Evolutionary conservation across 495 filamentous ascomycete genomes (phyloP).

Genomic region (Chaetomidium leptoderma): DNA sequence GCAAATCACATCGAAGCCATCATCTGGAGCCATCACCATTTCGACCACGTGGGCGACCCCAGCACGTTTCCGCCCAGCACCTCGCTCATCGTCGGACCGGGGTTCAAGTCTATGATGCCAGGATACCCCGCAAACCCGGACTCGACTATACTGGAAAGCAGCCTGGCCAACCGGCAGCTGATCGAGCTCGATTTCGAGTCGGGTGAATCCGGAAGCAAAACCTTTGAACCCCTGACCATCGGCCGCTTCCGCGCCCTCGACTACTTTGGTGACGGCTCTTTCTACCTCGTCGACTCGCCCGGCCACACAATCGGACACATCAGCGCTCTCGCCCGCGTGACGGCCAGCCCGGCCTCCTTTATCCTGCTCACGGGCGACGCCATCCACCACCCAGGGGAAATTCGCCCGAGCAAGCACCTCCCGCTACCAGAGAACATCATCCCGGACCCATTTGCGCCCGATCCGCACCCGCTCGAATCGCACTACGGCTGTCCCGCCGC

Average conservation of each 20-base stretch:
- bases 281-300: conserved; percentile 55
- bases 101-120: conserved; percentile 48
- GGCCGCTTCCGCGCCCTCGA: conserved; percentile 53
- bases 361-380: conserved; percentile 55
- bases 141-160: conserved; percentile 39
- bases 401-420: conserved; percentile 49
- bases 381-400: conserved; percentile 49
- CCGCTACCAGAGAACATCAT: conserved; percentile 45
- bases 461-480: conserved; percentile 9
- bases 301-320: conserved; percentile 58
- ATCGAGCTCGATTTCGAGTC: conserved; percentile 44
- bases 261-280: conserved; percentile 57
- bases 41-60: conserved; percentile 58
- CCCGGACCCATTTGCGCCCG: conserved; percentile 36
- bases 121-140: conserved; percentile 49
- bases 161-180: conserved; percentile 40
- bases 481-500: conserved; percentile 36
- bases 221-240: conserved; percentile 34
- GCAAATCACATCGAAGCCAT: conserved; percentile 50
- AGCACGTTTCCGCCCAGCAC: conserved; percentile 48
- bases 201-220: not conserved
- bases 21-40: conserved; percentile 58
- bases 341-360: conserved; percentile 43
- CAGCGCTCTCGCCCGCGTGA: conserved; percentile 52
- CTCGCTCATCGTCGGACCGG: conserved; percentile 53